phyloP scores from a whole-genome alignment of 805 yeast genomes.

The Lachancea fermentati region DNA sequence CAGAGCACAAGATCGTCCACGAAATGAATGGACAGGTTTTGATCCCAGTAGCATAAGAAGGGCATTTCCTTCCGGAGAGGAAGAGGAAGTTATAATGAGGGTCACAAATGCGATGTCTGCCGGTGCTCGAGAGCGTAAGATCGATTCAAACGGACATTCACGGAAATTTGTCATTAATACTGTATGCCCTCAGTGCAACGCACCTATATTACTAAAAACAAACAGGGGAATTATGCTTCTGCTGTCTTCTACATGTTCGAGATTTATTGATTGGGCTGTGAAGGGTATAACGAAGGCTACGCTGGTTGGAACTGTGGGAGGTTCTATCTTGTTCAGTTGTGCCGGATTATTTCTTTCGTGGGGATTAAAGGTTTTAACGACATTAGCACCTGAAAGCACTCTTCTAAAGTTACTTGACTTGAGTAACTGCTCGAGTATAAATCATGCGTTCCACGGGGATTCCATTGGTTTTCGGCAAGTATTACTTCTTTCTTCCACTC shows the following conservation, averaged over 20 bases:
- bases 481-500: constrained; percentile 2
- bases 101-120: constrained; percentile 8
- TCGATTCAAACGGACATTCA: neutral
- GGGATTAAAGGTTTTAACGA: constrained; percentile 8
- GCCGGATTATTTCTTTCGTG: constrained; percentile 4
- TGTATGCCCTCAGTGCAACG: constrained; percentile 31
- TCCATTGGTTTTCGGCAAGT: constrained; percentile 5
- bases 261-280: constrained; percentile 4
- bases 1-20: neutral
- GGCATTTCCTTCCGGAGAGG: constrained; percentile 3
- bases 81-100: neutral
- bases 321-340: constrained; percentile 4
- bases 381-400: constrained; percentile 9
- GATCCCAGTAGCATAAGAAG: constrained; percentile 5
- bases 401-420: constrained; percentile 7
- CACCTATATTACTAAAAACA: constrained; percentile 17
- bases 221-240: constrained; percentile 8
- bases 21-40: neutral
- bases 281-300: constrained; percentile 3
- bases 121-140: constrained; percentile 5
- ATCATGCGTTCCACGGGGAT: constrained; percentile 6
- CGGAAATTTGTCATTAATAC: constrained; percentile 16
- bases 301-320: constrained; percentile 5
- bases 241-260: constrained; percentile 14
- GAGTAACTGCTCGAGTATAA: neutral